phyloP scores from a whole-genome alignment of 352 stramenopile genomes.

The Phytophthora palmivora region DNA sequence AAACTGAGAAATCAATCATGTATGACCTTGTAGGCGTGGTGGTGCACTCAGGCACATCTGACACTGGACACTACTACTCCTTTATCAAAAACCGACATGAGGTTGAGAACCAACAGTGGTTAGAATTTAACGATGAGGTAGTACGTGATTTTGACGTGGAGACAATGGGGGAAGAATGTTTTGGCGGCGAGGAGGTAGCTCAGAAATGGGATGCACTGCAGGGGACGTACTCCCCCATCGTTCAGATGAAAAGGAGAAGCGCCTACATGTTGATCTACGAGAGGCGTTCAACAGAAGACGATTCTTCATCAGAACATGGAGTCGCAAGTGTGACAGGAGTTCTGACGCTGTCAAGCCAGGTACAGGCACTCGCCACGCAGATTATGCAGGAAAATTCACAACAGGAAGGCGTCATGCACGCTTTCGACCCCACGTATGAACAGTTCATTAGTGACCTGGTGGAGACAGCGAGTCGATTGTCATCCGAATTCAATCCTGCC shows the following conservation, averaged over 20 bases:
- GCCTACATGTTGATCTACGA: conserved; percentile 89
- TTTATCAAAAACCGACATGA: conserved; percentile 87
- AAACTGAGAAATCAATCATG: conserved; percentile 33
- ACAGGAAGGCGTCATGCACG: conserved; percentile 45
- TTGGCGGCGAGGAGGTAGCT: conserved; percentile 87
- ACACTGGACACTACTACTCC: conserved; percentile 96
- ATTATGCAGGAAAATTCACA: conserved; percentile 40
- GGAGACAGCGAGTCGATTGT: conserved; percentile 6
- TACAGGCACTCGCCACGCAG: conserved; percentile 25
- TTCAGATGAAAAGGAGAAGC: conserved; percentile 72
- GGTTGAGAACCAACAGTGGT: conserved; percentile 54
- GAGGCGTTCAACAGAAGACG: conserved; percentile 13
- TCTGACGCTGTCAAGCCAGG: conserved; percentile 13
- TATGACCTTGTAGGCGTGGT: conserved; percentile 94
- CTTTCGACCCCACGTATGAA: conserved; percentile 44
- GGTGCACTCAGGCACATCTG: conserved; percentile 92
- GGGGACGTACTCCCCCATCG: conserved; percentile 32
- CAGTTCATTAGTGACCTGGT: conserved; percentile 35
- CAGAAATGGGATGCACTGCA: conserved; percentile 57
- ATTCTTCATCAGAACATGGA: background rate
- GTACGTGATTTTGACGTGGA: conserved; percentile 84
- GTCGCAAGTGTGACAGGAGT: background rate
- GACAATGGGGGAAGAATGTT: conserved; percentile 87
- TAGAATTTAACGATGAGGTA: conserved; percentile 94
- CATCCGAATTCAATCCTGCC: conserved; percentile 1